Evolutionary conservation across 2,329 filamentous ascomycete genomes (phyloP).

Genomic region (Talaromyces sp.): DNA sequence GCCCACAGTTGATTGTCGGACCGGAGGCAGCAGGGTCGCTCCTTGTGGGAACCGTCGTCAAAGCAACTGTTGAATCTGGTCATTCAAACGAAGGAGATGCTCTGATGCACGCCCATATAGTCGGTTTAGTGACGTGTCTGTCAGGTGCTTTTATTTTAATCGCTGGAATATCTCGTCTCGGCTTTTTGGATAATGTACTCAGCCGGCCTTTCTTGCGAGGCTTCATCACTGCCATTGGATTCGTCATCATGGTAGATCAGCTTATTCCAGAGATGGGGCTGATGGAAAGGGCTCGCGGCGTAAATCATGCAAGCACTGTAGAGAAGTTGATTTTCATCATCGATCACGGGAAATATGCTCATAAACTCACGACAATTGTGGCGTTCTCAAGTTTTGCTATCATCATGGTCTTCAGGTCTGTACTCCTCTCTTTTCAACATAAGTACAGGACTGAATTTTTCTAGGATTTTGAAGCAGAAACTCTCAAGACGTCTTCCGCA

Average conservation of each 20-base stretch:
- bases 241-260: slow-evolving; percentile 95
- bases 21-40: slow-evolving; percentile 92
- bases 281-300: slow-evolving; percentile 61
- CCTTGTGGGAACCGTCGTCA: slow-evolving; percentile 81
- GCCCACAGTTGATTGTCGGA: slow-evolving; percentile 88
- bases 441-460: background rate
- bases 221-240: slow-evolving; percentile 95
- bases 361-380: slow-evolving; percentile 72
- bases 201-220: slow-evolving; percentile 88
- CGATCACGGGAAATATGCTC: slow-evolving; percentile 61
- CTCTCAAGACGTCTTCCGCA: slow-evolving; percentile 74
- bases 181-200: slow-evolving; percentile 90
- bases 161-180: slow-evolving; percentile 78
- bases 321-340: slow-evolving; percentile 81
- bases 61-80: slow-evolving; percentile 69
- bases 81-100: slow-evolving; percentile 63
- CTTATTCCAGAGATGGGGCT: slow-evolving; percentile 87
- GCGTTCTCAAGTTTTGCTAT: slow-evolving; percentile 76
- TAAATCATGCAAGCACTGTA: slow-evolving; percentile 78
- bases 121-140: slow-evolving; percentile 83
- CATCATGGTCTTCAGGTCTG: slow-evolving; percentile 85
- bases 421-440: slow-evolving; percentile 10
- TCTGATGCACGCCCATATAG: slow-evolving; percentile 73
- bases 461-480: slow-evolving; percentile 73
- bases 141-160: slow-evolving; percentile 85